Percentiles rank a stretch among this genome's conserved stretches.
These are phyloP conservation scores for Cryphonectria radicalis DNA, from an alignment of 2,329 filamentous ascomycete species.

Conservation along the genomic window DNA sequence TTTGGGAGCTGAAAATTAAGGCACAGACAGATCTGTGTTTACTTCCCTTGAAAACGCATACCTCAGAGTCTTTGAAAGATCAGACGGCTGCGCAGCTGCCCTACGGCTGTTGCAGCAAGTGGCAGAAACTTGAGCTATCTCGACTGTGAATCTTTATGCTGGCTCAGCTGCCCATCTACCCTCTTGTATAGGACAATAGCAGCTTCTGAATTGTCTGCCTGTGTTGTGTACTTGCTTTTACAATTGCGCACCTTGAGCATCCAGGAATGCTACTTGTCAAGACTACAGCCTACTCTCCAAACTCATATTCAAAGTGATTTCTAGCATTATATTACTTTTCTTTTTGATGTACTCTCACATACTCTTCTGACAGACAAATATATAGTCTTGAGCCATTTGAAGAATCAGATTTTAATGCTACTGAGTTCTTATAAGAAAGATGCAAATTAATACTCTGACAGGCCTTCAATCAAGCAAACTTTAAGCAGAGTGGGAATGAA, in stretches of 20 bases:
- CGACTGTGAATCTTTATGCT: neutral
- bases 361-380: neutral
- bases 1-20: neutral
- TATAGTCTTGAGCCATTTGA: neutral
- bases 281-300: neutral
- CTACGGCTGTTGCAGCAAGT: neutral
- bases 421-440: neutral
- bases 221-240: neutral
- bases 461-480: neutral
- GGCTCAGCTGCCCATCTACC: neutral
- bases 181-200: neutral
- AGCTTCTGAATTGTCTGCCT: neutral
- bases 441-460: neutral
- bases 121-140: neutral
- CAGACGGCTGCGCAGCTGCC: neutral
- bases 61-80: neutral
- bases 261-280: neutral
- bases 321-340: neutral
- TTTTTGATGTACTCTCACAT: neutral
- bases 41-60: neutral
- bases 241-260: neutral
- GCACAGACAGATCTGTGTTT: neutral
- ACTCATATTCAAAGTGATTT: neutral
- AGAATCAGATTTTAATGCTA: neutral
- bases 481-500: neutral